Percentiles rank a stretch among this genome's conserved stretches.
Evolutionary conservation across 495 filamentous ascomycete species (phyloP).

Genomic region (Poronia punctata): DNA sequence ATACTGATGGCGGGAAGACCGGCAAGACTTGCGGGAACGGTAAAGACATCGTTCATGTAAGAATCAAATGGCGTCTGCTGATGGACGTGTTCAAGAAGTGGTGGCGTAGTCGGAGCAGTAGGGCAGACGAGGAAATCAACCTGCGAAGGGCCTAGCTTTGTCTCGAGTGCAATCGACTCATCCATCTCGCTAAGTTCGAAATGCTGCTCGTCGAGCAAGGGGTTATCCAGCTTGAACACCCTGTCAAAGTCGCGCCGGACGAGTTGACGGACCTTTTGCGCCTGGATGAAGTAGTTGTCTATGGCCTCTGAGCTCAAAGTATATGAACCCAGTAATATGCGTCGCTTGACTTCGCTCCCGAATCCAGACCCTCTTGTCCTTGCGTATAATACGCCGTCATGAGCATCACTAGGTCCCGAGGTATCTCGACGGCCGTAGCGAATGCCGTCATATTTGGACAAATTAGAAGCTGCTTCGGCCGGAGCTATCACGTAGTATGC

Average conservation of each 20-base stretch:
- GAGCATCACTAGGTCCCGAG: conserved; percentile 25
- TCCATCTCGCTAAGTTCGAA: conserved; percentile 42
- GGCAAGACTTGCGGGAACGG: conserved; percentile 88
- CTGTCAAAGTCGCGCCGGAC: conserved; percentile 80
- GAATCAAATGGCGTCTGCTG: conserved; percentile 33
- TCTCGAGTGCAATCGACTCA: conserved; percentile 31
- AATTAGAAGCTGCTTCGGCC: conserved; percentile 91
- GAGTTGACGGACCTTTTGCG: conserved; percentile 77
- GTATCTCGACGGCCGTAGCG: conserved; percentile 64
- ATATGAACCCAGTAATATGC: conserved; percentile 87
- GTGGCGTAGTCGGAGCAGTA: conserved; percentile 73
- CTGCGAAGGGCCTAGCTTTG: conserved; percentile 39
- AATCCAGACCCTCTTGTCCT: conserved; percentile 65
- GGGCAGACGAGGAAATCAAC: conserved; percentile 89
- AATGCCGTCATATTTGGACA: conserved; percentile 95
- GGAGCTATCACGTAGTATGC: conserved; percentile 95
- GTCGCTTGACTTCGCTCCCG: conserved; percentile 74
- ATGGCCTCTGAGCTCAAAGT: conserved; percentile 84
- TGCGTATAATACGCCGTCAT: conserved; percentile 59
- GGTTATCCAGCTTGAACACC: conserved; percentile 63
- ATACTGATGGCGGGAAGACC: conserved; percentile 85
- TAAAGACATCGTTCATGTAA: conserved; percentile 92
- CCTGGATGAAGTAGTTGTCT: conserved; percentile 94
- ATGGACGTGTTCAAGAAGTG: conserved; percentile 49
- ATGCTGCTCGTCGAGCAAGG: conserved; percentile 44